Evolutionary conservation across 2,329 filamentous ascomycete species (phyloP), one percentile per base, ranked within the genome.

Genomic region (Pyricularia sp.): DNA sequence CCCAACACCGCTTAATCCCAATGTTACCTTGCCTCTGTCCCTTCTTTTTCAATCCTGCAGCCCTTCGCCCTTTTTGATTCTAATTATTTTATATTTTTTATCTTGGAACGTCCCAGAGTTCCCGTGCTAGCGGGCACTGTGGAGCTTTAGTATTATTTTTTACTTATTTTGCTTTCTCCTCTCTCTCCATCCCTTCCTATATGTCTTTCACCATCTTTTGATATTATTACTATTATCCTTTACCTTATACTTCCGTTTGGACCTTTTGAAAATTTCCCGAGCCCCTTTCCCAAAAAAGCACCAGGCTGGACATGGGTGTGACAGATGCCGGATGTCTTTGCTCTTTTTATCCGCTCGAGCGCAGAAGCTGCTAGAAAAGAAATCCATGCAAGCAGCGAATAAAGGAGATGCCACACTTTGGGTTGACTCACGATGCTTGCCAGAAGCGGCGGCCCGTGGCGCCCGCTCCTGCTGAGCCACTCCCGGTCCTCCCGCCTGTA

Each of bases 341-440:
- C 50, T 58, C 20, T n/a, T 25, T 25, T 58, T 25, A 58, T 25
- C 50, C 50, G 10, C 23, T 25, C 6, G 5, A 58, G 50, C 50
- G 50, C 50, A 58, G 50, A 58, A 58, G 50, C 20, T 58, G 50
- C 50, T 20, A 58, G 33, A 36, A 58, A n/a, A 58, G 20, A 58
- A 58, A 58, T n/a, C 5, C 50, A 58, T 9, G 50, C 50, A 23
- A 58, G 50, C 50, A 11, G 50, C 50, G 50, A 58, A 58, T 58
- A 58, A 58, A 58, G n/a, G 23, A 25, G 50, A 58, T 58, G 50
- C 50, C 20, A 58, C 23, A 58, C 50, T 58, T 36, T 36, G 31
- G 30, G 64, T 65, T 65, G 64, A 65, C 30, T 65, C 64, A 65
- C 64, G 30, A 65, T 25, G 64, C 64, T 36, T 23, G 23, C 31